Base-by-base conservation (phyloP, 257 asterid genomes). In the Primulina huaijiensis region DNA sequence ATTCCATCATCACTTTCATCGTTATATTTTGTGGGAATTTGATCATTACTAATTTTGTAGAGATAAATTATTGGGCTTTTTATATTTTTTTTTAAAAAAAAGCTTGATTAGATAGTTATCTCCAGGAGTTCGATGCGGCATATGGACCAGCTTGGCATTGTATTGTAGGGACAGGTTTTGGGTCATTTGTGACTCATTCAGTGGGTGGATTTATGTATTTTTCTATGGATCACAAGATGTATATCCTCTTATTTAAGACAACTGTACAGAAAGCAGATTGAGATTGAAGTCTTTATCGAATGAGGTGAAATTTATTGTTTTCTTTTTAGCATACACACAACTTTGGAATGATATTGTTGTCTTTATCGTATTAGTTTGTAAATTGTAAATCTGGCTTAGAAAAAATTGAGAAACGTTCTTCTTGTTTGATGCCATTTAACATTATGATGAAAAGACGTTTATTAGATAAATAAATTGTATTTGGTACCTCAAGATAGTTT, bases 41-140 rank as follows among this genome's bases (percentile, higher is more conserved):
- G 55, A 14, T 46, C 14, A 46, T 50, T 50, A 50, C 20, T 16
- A 14, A 50, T 50, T 43, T 16, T 50, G 19, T 16, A 50, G 56
- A 50, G 56, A 50, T 0, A 5, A 5, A 16, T 50, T 50, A 50
- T 50, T 50, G 56, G 21, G 20, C 6, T 50, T 50, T 50, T 50
- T 14, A 33, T 50, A 50, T 50, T n/a, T n/a, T n/a, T n/a, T n/a
- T n/a, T n/a, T 16, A 12, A 43, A 14, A 50, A 50, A 50, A 23
- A 72, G 65, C n/a, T 60, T 80, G 66, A 64, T 65, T 65, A 64
- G 81, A 71, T 70, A 62, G 64, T 72, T 46, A 67, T 29, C 9
- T 61, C 21, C 46, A 62, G 66, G 66, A 62, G 50, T 62, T 30
- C 31, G 66, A 62, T 62, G 66, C 43, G 66, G 66, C 21, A 62